Conservation (phyloP, 2,329 filamentous ascomycete species). For the Remersonia thermophila region DNA sequence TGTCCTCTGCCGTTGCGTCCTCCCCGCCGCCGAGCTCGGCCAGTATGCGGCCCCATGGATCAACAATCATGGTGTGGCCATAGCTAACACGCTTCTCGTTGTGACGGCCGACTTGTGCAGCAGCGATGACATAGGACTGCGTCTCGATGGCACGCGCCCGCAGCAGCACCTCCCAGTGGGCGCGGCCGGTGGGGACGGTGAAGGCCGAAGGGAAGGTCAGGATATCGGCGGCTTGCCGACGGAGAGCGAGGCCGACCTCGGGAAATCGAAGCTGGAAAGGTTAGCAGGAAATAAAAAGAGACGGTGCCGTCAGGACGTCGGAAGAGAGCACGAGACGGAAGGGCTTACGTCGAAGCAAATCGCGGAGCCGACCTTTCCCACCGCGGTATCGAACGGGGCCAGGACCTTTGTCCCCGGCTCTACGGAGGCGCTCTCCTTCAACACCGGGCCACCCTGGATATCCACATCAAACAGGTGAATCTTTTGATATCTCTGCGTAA, state of each 20-base stretch:
- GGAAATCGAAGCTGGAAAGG: slow-evolving; percentile 15
- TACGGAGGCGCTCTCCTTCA: slow-evolving; percentile 37
- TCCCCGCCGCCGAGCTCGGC: slow-evolving; percentile 41
- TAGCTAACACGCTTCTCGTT: slow-evolving; percentile 71
- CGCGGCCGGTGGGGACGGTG: slow-evolving; percentile 69
- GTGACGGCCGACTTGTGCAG: slow-evolving; percentile 49
- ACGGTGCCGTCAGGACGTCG: too few species aligned
- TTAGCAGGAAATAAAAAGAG: background rate
- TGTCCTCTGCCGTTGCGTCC: slow-evolving; percentile 27
- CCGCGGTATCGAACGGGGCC: slow-evolving; percentile 56
- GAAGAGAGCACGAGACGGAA: slow-evolving; percentile 16
- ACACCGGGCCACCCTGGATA: slow-evolving; percentile 18
- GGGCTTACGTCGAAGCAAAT: slow-evolving; percentile 92
- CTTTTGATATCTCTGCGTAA: slow-evolving; percentile 60
- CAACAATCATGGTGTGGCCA: slow-evolving; percentile 73
- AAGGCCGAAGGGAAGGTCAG: slow-evolving; percentile 85
- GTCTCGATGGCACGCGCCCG: slow-evolving; percentile 77
- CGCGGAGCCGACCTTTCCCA: slow-evolving; percentile 65
- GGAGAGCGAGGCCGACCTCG: slow-evolving; percentile 21
- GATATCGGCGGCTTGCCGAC: slow-evolving; percentile 47
- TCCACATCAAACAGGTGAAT: slow-evolving; percentile 75
- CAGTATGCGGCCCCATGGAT: slow-evolving; percentile 73
- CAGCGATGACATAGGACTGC: slow-evolving; percentile 75
- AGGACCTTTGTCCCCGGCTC: slow-evolving; percentile 54
- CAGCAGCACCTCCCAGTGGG: slow-evolving; percentile 76